Percentiles rank a stretch among this genome's conserved stretches.
Conservation (phyloP, 2,329 filamentous ascomycete species). For the Nannizziopsis barbatae region DNA sequence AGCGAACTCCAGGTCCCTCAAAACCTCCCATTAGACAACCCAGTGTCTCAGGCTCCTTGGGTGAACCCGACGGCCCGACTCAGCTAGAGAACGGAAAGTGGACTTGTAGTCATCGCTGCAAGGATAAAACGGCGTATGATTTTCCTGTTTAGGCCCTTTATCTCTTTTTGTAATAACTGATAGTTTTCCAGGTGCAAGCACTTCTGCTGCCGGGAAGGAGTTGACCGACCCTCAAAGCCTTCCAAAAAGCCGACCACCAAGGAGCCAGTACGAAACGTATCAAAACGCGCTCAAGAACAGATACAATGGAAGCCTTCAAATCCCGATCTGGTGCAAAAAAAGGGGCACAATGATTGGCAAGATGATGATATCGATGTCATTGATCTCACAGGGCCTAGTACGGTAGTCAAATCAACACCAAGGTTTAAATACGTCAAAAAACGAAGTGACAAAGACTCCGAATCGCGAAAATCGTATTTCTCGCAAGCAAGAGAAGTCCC, state of each 20-base stretch:
- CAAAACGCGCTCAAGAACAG: neutral
- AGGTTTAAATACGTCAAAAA: conserved; percentile 7
- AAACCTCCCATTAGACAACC: neutral
- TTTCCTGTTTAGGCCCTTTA: conserved; percentile 18
- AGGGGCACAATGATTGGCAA: conserved; percentile 13
- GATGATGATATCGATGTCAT: conserved; percentile 15
- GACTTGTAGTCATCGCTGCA: conserved; percentile 62
- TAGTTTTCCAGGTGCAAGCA: conserved; percentile 51
- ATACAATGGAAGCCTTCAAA: conserved; percentile 21
- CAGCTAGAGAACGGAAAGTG: conserved; percentile 59
- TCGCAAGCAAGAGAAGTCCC: neutral
- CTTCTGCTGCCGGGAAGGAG: conserved; percentile 58
- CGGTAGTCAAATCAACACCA: neutral
- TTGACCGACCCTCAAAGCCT: conserved; percentile 51
- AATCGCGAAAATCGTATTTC: neutral
- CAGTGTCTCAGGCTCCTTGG: neutral
- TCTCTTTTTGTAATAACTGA: conserved; percentile 27
- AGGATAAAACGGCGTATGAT: conserved; percentile 41
- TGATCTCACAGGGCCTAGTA: conserved; percentile 10
- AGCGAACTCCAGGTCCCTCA: neutral
- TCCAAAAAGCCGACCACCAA: conserved; percentile 20
- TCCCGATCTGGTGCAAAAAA: conserved; percentile 11
- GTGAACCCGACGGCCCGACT: conserved; percentile 31
- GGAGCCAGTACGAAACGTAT: neutral
- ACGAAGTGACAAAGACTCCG: neutral